Conservation (phyloP, 345 rosid species). For the Gossypium thurberi region DNA sequence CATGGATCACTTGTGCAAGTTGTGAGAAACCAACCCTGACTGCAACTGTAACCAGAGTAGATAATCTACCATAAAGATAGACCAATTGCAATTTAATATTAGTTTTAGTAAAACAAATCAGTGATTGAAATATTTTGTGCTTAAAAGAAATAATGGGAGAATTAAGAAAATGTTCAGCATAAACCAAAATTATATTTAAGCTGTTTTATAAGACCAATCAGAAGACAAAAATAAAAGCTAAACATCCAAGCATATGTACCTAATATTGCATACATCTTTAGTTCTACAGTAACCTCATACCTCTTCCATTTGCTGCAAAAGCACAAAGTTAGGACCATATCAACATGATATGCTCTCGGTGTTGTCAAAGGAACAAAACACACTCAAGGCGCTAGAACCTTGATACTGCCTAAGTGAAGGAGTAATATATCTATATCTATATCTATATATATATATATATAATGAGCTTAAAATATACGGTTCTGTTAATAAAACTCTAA, state of each 20-base stretch:
- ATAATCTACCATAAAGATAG: constrained; percentile 53
- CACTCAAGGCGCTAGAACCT: too few species aligned
- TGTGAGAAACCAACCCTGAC: constrained; percentile 96
- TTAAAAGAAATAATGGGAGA: not conserved
- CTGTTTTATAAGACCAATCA: not conserved
- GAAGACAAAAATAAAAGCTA: not conserved
- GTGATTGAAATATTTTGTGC: not conserved
- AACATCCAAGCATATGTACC: not conserved
- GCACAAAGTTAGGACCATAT: not conserved
- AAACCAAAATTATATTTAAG: not conserved
- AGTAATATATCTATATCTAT: too few species aligned
- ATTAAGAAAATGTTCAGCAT: not conserved
- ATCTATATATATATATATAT: too few species aligned
- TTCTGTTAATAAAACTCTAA: not conserved
- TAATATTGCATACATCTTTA: not conserved
- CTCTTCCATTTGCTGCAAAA: not conserved
- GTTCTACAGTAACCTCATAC: not conserved
- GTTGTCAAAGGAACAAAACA: too few species aligned
- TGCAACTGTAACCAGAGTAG: constrained; percentile 85
- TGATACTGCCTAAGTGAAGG: too few species aligned
- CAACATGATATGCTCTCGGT: not conserved
- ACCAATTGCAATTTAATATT: constrained; percentile 4
- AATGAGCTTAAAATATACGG: too few species aligned
- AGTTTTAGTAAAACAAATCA: constrained; percentile 8
- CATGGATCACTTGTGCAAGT: constrained; percentile 83